Evolutionary conservation across 352 stramenopile genomes (phyloP).

Genomic region (Phytopythium litorale): DNA sequence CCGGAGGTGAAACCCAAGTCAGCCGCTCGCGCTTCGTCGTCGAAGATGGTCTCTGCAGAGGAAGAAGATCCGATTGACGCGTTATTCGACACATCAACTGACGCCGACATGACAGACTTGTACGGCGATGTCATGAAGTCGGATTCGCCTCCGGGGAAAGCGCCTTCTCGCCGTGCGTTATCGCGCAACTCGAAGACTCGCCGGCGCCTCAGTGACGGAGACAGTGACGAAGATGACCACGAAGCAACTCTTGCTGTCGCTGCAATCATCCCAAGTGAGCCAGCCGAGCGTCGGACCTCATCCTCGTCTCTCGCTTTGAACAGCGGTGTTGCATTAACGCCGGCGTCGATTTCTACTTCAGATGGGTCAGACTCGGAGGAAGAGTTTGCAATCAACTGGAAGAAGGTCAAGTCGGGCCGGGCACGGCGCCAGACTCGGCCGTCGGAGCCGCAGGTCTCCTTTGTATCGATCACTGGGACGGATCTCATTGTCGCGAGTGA

Average conservation of each 20-base stretch:
- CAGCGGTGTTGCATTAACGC: neutral
- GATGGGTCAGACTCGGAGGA: conserved; percentile 23
- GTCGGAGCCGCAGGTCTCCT: conserved; percentile 1
- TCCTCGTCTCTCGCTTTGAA: neutral
- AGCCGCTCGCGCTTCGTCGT: neutral
- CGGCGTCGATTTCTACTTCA: neutral
- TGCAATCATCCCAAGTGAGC: neutral
- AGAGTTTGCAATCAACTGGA: conserved; percentile 38
- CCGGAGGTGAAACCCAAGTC: neutral
- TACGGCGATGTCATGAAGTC: conserved; percentile 9
- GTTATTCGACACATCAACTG: conserved; percentile 51
- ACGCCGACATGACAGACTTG: conserved; percentile 38
- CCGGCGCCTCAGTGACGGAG: neutral
- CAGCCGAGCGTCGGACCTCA: neutral
- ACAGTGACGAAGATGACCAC: neutral
- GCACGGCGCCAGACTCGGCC: conserved; percentile 12
- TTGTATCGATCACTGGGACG: conserved; percentile 1
- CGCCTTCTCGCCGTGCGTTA: neutral
- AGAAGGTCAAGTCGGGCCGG: conserved; percentile 36
- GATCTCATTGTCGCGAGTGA: neutral
- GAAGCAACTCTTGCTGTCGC: no score
- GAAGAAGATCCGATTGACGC: conserved; percentile 59
- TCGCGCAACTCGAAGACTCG: neutral
- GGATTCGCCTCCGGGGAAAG: neutral
- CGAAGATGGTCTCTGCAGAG: conserved; percentile 4